These are phyloP conservation scores for Globisporangium nagaii DNA, from an alignment of 352 stramenopile genomes.

Conservation along the genomic window DNA sequence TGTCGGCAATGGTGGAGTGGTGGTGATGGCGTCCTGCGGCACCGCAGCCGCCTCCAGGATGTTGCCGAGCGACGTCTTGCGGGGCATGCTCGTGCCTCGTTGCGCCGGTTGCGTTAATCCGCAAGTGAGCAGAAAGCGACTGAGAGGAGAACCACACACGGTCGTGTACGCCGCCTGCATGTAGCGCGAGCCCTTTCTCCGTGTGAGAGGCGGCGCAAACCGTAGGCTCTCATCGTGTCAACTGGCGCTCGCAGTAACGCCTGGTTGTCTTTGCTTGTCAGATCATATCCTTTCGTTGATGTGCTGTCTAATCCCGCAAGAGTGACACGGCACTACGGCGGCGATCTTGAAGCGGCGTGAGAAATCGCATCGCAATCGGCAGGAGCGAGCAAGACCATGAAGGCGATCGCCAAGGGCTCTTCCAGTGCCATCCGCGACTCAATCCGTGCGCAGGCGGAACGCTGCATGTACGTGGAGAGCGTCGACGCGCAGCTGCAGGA, in stretches of 20 bases:
- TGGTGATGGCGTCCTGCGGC: background rate
- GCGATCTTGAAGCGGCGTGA: no score
- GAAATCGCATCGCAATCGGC: background rate
- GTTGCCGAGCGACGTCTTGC: constrained; percentile 37
- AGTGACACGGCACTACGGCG: constrained; percentile 1
- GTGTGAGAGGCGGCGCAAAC: background rate
- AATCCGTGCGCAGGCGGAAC: constrained; percentile 28
- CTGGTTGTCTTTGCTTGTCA: no score
- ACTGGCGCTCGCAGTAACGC: background rate
- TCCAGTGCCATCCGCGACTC: constrained; percentile 10
- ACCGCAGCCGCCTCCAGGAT: constrained; percentile 10
- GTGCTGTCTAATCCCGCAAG: no score
- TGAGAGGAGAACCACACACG: no score
- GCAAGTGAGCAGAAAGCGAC: background rate
- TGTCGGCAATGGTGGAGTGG: background rate
- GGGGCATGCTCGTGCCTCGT: constrained; percentile 8
- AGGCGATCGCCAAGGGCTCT: background rate
- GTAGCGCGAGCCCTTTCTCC: no score
- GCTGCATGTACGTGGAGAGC: constrained; percentile 40
- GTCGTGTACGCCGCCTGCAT: no score
- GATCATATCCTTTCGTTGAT: background rate
- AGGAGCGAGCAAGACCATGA: background rate
- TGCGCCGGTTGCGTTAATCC: constrained; percentile 8
- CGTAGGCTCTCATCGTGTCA: background rate
- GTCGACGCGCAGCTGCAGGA: constrained; percentile 16